These are phyloP conservation scores for Neospora caninum DNA, from an alignment of 169 alveolate species.

Conservation along the genomic window DNA sequence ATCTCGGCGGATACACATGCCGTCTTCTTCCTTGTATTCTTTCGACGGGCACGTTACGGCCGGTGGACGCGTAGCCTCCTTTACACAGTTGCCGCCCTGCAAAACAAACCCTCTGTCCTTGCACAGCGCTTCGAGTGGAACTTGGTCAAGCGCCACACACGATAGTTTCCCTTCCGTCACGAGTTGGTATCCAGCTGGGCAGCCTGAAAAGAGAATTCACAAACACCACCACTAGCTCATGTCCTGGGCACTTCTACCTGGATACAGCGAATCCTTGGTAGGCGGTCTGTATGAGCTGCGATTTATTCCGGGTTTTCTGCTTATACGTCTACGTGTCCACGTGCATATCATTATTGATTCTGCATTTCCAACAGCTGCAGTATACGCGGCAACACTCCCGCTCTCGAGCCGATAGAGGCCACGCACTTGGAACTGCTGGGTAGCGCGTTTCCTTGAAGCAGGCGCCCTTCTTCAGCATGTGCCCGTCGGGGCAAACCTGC, in stretches of 20 bases:
- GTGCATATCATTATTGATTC: too few species aligned
- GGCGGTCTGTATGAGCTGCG: too few species aligned
- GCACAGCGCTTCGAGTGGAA: slow-evolving; percentile 23
- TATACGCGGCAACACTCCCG: too few species aligned
- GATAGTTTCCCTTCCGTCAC: neutral
- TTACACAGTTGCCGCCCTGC: slow-evolving; percentile 27
- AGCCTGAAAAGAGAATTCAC: neutral
- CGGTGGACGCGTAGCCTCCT: slow-evolving; percentile 22
- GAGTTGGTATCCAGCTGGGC: slow-evolving; percentile 19
- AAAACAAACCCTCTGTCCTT: slow-evolving; percentile 5
- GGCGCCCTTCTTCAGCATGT: neutral
- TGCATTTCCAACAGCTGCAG: too few species aligned
- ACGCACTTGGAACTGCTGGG: slow-evolving; percentile 31
- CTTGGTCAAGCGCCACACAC: slow-evolving; percentile 25
- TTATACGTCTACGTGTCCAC: too few species aligned
- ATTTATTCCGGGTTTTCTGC: too few species aligned
- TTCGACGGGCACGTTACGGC: neutral
- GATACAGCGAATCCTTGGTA: neutral
- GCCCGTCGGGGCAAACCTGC: slow-evolving; percentile 6
- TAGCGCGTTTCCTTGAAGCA: slow-evolving; percentile 31
- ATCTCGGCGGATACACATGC: slow-evolving; percentile 18
- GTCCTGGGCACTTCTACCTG: neutral
- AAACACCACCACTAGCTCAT: too few species aligned
- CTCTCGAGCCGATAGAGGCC: neutral
- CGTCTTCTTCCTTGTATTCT: slow-evolving; percentile 16